Conservation (phyloP, 2,329 filamentous ascomycete genomes). For the Fusarium napiforme region DNA sequence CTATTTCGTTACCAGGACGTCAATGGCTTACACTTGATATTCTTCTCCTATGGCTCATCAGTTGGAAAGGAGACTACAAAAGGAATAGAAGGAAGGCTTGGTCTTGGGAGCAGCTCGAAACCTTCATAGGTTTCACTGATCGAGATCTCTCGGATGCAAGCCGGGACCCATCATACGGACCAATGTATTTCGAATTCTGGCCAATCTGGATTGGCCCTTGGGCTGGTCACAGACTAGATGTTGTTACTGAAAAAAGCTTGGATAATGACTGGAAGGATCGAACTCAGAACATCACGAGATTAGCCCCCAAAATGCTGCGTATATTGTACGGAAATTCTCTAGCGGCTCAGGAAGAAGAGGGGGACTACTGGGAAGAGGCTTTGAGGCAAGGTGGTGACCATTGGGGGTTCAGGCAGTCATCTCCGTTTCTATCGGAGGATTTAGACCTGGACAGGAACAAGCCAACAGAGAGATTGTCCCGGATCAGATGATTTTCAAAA, state of each 20-base stretch:
- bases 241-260: background rate
- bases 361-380: background rate
- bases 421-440: background rate
- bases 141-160: background rate
- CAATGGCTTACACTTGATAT: conserved; percentile 24
- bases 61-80: background rate
- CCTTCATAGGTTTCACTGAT: background rate
- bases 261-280: conserved; percentile 6
- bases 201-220: conserved; percentile 7
- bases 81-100: rapidly evolving
- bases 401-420: background rate
- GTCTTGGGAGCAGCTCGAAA: conserved; percentile 3
- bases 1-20: background rate
- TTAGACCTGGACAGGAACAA: background rate
- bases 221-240: conserved; percentile 13
- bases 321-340: background rate
- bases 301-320: conserved; percentile 1
- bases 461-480: background rate
- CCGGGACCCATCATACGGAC: background rate
- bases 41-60: conserved; percentile 17
- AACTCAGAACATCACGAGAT: background rate
- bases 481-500: rapidly evolving
- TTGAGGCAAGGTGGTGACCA: background rate
- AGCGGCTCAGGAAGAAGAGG: background rate
- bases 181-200: background rate